Evolutionary conservation across 371 early-diverging fungal species (phyloP).

Genomic region (Mortierella sp.): DNA sequence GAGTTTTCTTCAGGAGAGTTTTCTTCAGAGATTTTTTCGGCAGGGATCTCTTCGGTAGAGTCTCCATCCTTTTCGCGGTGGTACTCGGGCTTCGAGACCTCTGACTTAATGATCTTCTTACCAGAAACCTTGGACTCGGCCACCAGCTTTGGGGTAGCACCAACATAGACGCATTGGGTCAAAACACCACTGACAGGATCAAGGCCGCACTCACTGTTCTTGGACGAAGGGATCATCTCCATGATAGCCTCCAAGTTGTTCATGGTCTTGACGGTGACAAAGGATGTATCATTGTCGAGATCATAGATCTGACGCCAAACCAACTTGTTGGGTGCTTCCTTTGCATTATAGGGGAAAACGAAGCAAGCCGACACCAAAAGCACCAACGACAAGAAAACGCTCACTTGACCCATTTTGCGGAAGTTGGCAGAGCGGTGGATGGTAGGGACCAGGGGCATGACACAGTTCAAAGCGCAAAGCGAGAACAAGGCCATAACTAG

Average conservation of each 20-base stretch:
- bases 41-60: too few species aligned
- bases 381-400: constrained; percentile 22
- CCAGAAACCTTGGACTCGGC: constrained; percentile 29
- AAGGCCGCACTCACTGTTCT: constrained; percentile 37
- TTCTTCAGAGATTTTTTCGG: too few species aligned
- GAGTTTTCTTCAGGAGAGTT: constrained; percentile 2
- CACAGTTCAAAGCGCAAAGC: constrained; percentile 45
- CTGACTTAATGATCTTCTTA: constrained; percentile 35
- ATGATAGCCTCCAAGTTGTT: constrained; percentile 56
- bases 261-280: constrained; percentile 58
- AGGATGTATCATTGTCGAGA: constrained; percentile 29
- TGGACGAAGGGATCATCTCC: constrained; percentile 35
- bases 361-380: constrained; percentile 32
- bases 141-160: constrained; percentile 36
- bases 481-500: constrained; percentile 51
- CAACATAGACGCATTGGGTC: constrained; percentile 41
- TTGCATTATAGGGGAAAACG: constrained; percentile 34
- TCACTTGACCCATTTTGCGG: constrained; percentile 47
- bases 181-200: constrained; percentile 39
- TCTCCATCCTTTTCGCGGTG: constrained; percentile 6
- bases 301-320: constrained; percentile 36
- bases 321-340: constrained; percentile 41
- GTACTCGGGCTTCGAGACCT: constrained; percentile 33
- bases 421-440: constrained; percentile 56
- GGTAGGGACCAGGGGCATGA: constrained; percentile 55